Base-by-base conservation (phyloP, 257 asterid species). In the Ilex aquifolium region DNA sequence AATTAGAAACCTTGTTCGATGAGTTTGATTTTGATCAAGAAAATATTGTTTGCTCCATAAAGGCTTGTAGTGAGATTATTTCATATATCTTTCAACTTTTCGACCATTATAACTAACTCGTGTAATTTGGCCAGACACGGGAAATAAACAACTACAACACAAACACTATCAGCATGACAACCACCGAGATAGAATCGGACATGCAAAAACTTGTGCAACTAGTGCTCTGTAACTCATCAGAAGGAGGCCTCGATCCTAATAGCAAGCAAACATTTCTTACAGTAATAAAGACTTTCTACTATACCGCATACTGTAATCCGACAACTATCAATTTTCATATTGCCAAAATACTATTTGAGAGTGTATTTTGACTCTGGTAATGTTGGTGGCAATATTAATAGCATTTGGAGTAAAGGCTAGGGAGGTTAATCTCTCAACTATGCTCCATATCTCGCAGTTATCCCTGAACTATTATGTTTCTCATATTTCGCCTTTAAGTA, bases 221-320 rank as follows among this genome's bases (percentile, higher is more conserved):
- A 7, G 85, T 79, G 2, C 32, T 79, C 2, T 62, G 40, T 49
- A 57, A 54, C 49, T 68, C 73, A 53, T 15, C 30, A 53, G 11
- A 10, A 4, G 71, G 6, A 9, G 77, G 65, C 48, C 49, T 71
- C 31, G 30, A 65, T 52, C 48, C 51, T 57, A 63, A 68, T 31
- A 63, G 63, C 50, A 80, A 74, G 76, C 79, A 80, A 68, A 65
- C 78, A 65, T 80, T 80, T 74, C 40, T 80, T 10, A 54, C 56
- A 6, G 78, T 80, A 30, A 76, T 73, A 4, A 76, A 68, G 70
- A 65, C 79, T 0, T 80, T 54, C 40, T 80, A 72, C 51, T 80
- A 76, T 42, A 40, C 32, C 6, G 72, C 82, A n/a, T 70, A 68
- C 29, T 32, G 60, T 63, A 62, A 32, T 55, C 52, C 60, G 4